A percentile compares a stretch with the other conserved stretches of the same genome.
Conservation (phyloP, 345 rosid species). For the Eucalyptus virginea region DNA sequence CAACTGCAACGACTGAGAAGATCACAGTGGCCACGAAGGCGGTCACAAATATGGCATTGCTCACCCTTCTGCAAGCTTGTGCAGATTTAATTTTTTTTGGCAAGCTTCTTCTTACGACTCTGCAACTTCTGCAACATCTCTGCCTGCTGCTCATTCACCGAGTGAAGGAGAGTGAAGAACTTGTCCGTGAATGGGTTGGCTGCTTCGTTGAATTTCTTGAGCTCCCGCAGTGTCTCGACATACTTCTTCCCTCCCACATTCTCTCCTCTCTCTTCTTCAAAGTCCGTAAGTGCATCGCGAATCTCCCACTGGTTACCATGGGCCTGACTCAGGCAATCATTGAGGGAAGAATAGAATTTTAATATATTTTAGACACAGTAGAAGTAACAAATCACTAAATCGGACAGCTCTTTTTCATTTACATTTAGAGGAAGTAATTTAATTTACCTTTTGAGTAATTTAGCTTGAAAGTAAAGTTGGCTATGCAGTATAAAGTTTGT, state of each 20-base stretch:
- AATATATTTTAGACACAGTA: too few species aligned
- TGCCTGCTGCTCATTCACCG: slow-evolving; percentile 34
- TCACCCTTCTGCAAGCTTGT: slow-evolving; percentile 65
- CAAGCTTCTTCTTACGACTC: slow-evolving; percentile 29
- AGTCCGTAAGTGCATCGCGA: slow-evolving; percentile 46
- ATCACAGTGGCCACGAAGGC: slow-evolving; percentile 57
- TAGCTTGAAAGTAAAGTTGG: background rate
- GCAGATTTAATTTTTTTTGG: slow-evolving; percentile 39
- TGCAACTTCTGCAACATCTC: slow-evolving; percentile 34
- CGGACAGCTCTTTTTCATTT: too few species aligned
- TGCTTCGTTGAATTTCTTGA: slow-evolving; percentile 45
- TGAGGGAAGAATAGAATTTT: slow-evolving; percentile 13
- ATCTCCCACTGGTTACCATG: slow-evolving; percentile 55
- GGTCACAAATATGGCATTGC: slow-evolving; percentile 66
- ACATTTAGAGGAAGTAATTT: background rate
- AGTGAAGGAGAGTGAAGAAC: slow-evolving; percentile 34
- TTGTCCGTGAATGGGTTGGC: slow-evolving; percentile 63
- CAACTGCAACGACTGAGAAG: slow-evolving; percentile 51
- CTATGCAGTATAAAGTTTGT: background rate
- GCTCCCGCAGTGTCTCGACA: slow-evolving; percentile 48
- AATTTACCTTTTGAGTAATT: background rate
- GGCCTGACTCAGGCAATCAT: slow-evolving; percentile 49
- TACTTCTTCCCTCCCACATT: slow-evolving; percentile 19
- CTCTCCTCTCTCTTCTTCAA: slow-evolving; percentile 31
- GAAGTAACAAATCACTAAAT: too few species aligned